Base-by-base conservation (phyloP, 1,139 yeast species). In the Suhomyces maxii region DNA sequence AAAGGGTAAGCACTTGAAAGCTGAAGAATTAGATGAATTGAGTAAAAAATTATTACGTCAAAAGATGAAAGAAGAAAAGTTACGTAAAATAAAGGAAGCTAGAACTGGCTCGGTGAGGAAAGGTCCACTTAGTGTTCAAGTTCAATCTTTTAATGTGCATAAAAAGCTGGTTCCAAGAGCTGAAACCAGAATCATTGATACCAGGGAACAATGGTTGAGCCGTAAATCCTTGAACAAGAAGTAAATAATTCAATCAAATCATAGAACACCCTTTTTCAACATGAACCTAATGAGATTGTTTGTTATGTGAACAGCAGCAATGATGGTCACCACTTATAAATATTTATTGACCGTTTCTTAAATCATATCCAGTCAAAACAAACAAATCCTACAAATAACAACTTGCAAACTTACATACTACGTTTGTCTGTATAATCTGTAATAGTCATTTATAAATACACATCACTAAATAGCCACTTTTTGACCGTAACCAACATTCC, bases 101-200 rank as follows among this genome's bases (percentile, higher is more conserved):
- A 73, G 70, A 44, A 69, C 67, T 33, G 57, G 63, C 3, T 61
- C 71, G 7, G 60, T 73, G 28, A 73, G 73, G 47, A 79, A 73
- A 55, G 86, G 87, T 0, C 84, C 85, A 5, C 84, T 82, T 31
- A 73, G 66, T 54, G 86, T 82, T 13, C 71, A 68, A 55, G 79
- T 77, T 26, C 69, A 73, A 49, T 42, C 60, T 4, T 59, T 54
- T 36, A 53, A 58, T 41, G 54, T 52, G 42, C 60, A 64, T 40
- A 61, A 59, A 45, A 71, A 64, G 45, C 56, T 66, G 7, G 80
- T 76, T 3, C 86, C 85, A 8, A 67, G 67, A 38, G 74, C 77
- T 37, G 81, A 76, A 48, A 58, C 63, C 23, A 61, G 66, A 37
- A 67, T 76, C 10, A 60, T 77, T 43, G 68, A 64, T 40, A 66